Evolutionary conservation across 495 filamentous ascomycete genomes (phyloP).

Genomic region (Hypoxylon rickii): DNA sequence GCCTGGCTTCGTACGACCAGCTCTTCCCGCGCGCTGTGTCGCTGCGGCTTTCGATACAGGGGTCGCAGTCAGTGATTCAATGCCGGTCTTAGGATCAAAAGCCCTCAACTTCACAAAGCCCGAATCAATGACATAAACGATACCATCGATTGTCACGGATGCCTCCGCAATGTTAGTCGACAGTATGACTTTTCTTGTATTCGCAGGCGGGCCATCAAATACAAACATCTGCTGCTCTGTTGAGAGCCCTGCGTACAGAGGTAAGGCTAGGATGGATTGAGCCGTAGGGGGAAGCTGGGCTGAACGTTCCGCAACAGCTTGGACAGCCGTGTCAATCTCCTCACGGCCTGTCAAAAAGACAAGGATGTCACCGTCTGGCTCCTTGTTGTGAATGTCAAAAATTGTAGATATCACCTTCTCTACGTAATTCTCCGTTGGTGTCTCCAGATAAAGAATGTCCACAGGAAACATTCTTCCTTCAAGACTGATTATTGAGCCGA

Average conservation of each 20-base stretch:
- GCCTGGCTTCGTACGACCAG: conserved; percentile 87
- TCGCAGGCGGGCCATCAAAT: conserved; percentile 84
- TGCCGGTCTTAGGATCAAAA: conserved; percentile 85
- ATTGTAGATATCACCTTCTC: conserved; percentile 86
- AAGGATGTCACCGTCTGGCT: conserved; percentile 87
- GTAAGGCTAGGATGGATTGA: conserved; percentile 72
- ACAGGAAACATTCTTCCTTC: conserved; percentile 93
- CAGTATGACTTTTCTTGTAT: conserved; percentile 88
- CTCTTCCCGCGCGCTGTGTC: conserved; percentile 87
- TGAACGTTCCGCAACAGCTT: conserved; percentile 77
- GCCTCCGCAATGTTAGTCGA: conserved; percentile 98
- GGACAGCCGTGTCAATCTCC: conserved; percentile 84
- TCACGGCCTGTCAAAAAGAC: conserved; percentile 92
- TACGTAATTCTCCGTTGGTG: conserved; percentile 84
- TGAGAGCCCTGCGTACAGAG: conserved; percentile 86
- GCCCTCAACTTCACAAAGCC: conserved; percentile 92
- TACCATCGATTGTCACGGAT: conserved; percentile 89
- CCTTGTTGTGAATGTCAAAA: conserved; percentile 90
- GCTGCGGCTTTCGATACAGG: conserved; percentile 92
- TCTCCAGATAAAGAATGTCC: conserved; percentile 82
- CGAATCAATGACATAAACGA: conserved; percentile 90
- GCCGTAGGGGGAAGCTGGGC: conserved; percentile 73
- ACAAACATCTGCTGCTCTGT: conserved; percentile 92
- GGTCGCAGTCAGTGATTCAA: conserved; percentile 85
- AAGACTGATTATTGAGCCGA: conserved; percentile 81